Evolutionary conservation across 164 flowering plant genomes (phyloP).

Genomic region (Piper betle): DNA sequence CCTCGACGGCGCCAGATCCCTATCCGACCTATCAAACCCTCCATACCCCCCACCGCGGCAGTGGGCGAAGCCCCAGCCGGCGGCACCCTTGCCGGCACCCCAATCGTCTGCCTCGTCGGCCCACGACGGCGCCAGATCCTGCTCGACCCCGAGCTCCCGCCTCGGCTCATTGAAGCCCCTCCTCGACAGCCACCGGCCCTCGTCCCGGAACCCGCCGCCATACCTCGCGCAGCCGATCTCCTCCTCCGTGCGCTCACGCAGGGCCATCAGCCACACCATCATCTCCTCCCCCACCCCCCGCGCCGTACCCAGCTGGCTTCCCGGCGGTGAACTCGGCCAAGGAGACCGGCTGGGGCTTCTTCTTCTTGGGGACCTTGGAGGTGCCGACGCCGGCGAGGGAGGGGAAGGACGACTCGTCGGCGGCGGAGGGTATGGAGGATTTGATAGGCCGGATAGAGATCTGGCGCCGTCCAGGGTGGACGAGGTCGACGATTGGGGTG

Average conservation of each 20-base stretch:
- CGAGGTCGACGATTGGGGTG: no score
- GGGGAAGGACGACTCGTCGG: constrained; percentile 40
- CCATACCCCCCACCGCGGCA: no score
- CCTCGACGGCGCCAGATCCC: no score
- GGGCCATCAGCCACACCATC: constrained; percentile 61
- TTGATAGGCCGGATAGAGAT: no score
- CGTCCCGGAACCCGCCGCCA: constrained; percentile 51
- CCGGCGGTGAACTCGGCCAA: constrained; percentile 49
- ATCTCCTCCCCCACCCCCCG: constrained; percentile 33
- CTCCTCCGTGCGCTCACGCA: constrained; percentile 65
- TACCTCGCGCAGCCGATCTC: constrained; percentile 52
- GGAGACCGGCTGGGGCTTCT: constrained; percentile 53
- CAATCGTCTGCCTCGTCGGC: no score
- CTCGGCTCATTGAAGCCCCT: constrained; percentile 17
- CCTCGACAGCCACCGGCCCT: background rate
- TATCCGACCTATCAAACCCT: no score
- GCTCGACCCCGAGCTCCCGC: constrained; percentile 11
- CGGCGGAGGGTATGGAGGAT: no score
- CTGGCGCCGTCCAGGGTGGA: no score
- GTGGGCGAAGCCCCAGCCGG: no score
- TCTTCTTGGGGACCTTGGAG: constrained; percentile 62
- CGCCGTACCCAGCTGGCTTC: constrained; percentile 10
- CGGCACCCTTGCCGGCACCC: no score
- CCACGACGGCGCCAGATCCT: constrained; percentile 48
- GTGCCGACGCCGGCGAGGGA: constrained; percentile 51